Base-by-base conservation (phyloP, 2,329 filamentous ascomycete species). In the Aspergillus pseudoterreus region DNA sequence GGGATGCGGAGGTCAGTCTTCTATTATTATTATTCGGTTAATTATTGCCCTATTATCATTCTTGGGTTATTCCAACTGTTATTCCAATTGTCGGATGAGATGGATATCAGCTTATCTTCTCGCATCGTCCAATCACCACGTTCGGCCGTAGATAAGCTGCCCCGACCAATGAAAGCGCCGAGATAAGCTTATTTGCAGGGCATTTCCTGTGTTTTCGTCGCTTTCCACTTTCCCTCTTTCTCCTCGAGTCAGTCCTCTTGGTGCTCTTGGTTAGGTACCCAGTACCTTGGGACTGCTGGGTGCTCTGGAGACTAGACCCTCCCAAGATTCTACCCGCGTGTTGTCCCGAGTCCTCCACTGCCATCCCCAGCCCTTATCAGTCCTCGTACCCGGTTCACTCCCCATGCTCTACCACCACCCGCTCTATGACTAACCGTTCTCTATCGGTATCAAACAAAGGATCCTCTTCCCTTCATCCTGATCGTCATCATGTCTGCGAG, bases 401-500 rank as follows among this genome's bases (percentile, higher is more conserved):
- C 35, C 14, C 14, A 38, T 6, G 35, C 5, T 38, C 35, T 38
- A 30, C 27, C 27, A 10, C 27, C 27, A 30, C 8, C 27, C 27
- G 27, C 27, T 22, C 27, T 30, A 30, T 30, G 27, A 30, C 27
- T 38, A 38, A 38, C 10, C 6, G 8, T 6, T 15, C 35, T 47
- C 45, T 47, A 47, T 35, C 32, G 35, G 35, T 38, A 38, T 32
- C n/a, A 17, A 30, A 24, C 14, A 21, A 27, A 21, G 14, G 27
- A 49, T 30, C 21, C 24, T 15, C n/a, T 24, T 42, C 35, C 15
- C 19, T 32, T 3, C 10, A 15, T 45, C 49, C 39, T 51, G 47
- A 54, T 54, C 45, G 45, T 27, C 17, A 46, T 47, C 44, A 45
- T 48, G 49, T 27, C 47, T 58, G 58, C 58, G 58, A 59, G 50